phyloP scores from a whole-genome alignment of 179 eudicot genomes.

The Drosera spatulata region DNA sequence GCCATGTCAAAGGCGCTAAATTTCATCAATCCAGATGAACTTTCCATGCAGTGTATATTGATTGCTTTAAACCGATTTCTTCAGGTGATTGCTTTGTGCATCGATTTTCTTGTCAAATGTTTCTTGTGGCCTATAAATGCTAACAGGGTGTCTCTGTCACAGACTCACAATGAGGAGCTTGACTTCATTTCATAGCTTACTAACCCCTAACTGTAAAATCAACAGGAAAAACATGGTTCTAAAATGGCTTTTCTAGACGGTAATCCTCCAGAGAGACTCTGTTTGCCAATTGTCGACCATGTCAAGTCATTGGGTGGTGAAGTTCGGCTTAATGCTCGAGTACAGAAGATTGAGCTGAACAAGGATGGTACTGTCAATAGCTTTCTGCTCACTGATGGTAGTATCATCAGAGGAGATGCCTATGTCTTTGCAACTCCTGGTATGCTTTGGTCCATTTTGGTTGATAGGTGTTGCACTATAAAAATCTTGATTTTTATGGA shows the following conservation, averaged over 20 bases:
- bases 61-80: slow-evolving; percentile 96
- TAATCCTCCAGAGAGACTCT: slow-evolving; percentile 96
- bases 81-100: slow-evolving; percentile 34
- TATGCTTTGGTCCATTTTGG: slow-evolving; percentile 10
- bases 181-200: no score
- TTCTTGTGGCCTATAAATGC: no score
- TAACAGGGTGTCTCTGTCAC: no score
- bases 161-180: no score
- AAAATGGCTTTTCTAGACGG: slow-evolving; percentile 99
- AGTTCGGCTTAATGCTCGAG: slow-evolving; percentile 69
- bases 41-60: slow-evolving; percentile 98
- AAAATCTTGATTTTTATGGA: no score
- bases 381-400: slow-evolving; percentile 61
- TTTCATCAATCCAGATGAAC: slow-evolving; percentile 97
- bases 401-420: slow-evolving; percentile 62
- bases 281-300: slow-evolving; percentile 91
- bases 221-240: slow-evolving; percentile 96
- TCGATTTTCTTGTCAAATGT: no score
- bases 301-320: slow-evolving; percentile 83
- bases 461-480: background rate
- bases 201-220: slow-evolving; percentile 1
- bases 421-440: slow-evolving; percentile 94
- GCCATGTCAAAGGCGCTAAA: slow-evolving; percentile 99
- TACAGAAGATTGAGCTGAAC: slow-evolving; percentile 71
- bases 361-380: slow-evolving; percentile 62